These are phyloP conservation scores for Alnus rubra DNA, from an alignment of 306 rosid genomes.

Conservation along the genomic window DNA sequence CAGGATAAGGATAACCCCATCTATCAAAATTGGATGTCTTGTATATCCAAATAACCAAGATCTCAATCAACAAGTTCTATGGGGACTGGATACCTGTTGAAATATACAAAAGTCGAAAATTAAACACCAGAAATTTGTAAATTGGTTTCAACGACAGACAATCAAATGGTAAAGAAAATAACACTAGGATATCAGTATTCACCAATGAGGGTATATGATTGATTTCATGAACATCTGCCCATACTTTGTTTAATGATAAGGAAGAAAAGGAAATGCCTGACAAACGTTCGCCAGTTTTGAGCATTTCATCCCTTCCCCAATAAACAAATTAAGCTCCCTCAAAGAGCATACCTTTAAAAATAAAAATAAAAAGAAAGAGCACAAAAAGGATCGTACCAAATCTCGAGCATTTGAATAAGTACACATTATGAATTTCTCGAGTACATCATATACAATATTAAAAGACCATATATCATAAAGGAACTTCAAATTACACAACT, in stretches of 20 bases:
- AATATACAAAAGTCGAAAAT: constrained; percentile 8
- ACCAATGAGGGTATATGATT: constrained; percentile 4
- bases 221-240: constrained; percentile 2
- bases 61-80: constrained; percentile 19
- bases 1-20: constrained; percentile 40
- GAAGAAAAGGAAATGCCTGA: background rate
- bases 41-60: constrained; percentile 23
- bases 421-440: background rate
- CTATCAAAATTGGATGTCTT: constrained; percentile 10
- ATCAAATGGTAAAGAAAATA: background rate
- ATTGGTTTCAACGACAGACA: background rate
- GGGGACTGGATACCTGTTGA: constrained; percentile 31
- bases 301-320: background rate
- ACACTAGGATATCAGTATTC: background rate
- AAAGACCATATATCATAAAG: background rate
- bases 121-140: background rate
- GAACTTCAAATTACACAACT: background rate
- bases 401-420: background rate
- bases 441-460: background rate
- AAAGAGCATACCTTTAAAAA: background rate
- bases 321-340: background rate
- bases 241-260: constrained; percentile 10
- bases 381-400: background rate
- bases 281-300: background rate
- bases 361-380: background rate